Evolutionary conservation across 805 yeast genomes (phyloP).

Genomic region (Wickerhamiella cacticola): DNA sequence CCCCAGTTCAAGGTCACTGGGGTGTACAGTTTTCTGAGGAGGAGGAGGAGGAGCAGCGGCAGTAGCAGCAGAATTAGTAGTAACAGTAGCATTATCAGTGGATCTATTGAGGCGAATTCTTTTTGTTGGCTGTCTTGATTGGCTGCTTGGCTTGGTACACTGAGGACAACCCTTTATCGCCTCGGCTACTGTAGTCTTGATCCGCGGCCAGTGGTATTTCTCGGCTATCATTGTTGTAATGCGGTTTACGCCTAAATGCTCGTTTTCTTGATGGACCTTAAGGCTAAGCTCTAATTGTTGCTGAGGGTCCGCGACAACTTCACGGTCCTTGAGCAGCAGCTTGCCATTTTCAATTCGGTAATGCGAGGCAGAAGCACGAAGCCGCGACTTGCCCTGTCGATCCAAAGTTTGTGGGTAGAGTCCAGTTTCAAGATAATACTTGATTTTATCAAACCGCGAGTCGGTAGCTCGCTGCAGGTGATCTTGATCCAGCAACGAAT

Average conservation of each 20-base stretch:
- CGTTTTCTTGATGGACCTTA: conserved; percentile 46
- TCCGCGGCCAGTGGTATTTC: conserved; percentile 80
- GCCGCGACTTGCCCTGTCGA: conserved; percentile 76
- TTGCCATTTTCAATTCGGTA: conserved; percentile 62
- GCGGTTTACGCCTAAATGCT: conserved; percentile 82
- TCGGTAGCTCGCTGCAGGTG: conserved; percentile 32
- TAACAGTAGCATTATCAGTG: not conserved
- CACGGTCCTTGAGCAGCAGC: conserved; percentile 62
- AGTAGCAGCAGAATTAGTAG: not conserved
- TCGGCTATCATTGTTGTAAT: conserved; percentile 69
- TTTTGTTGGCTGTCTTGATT: not conserved
- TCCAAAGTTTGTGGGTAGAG: conserved; percentile 73
- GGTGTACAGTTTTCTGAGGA: not conserved
- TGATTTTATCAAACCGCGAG: conserved; percentile 59
- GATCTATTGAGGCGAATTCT: not conserved
- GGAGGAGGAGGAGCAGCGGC: not conserved
- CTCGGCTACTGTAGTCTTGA: conserved; percentile 73
- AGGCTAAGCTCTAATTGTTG: conserved; percentile 65
- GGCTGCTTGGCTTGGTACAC: conserved; percentile 33
- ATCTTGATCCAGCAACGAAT: conserved; percentile 43
- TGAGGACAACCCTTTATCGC: conserved; percentile 65
- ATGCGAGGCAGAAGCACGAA: conserved; percentile 65
- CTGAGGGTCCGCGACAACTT: conserved; percentile 67
- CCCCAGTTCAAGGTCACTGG: conserved; percentile 4
- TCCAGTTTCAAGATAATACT: conserved; percentile 68